Evolutionary conservation across 306 rosid genomes (phyloP).

Genomic region (Acacia crassicarpa): DNA sequence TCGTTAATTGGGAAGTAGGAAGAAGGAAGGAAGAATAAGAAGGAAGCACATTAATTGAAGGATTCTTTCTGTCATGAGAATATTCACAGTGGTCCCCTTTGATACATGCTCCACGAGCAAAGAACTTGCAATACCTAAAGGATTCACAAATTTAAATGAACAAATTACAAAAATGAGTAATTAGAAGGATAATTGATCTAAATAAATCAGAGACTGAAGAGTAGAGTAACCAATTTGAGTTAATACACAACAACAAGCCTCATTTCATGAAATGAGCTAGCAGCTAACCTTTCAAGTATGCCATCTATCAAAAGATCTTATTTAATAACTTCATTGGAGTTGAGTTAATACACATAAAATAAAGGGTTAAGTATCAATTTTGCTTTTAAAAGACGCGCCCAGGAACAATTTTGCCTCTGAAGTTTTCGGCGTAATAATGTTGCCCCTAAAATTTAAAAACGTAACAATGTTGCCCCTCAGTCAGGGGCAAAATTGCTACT

Average conservation of each 20-base stretch:
- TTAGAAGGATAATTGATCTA: neutral
- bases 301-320: neutral
- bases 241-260: neutral
- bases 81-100: conserved; percentile 25
- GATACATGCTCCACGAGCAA: conserved; percentile 12
- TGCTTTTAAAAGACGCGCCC: no score
- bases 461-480: no score
- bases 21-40: neutral
- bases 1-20: neutral
- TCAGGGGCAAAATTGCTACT: no score
- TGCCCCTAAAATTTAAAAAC: no score
- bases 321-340: neutral
- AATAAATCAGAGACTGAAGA: neutral
- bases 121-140: conserved; percentile 16
- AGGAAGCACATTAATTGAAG: conserved; percentile 51
- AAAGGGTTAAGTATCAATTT: no score
- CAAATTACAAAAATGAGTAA: neutral
- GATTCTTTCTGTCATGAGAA: conserved; percentile 13
- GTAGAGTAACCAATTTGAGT: neutral
- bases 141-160: neutral
- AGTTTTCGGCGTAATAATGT: no score
- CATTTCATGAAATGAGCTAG: neutral
- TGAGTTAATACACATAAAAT: neutral
- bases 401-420: no score
- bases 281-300: neutral